These are phyloP conservation scores for Coemansia sp. DNA, from an alignment of 192 early-diverging fungal species.

Conservation along the genomic window DNA sequence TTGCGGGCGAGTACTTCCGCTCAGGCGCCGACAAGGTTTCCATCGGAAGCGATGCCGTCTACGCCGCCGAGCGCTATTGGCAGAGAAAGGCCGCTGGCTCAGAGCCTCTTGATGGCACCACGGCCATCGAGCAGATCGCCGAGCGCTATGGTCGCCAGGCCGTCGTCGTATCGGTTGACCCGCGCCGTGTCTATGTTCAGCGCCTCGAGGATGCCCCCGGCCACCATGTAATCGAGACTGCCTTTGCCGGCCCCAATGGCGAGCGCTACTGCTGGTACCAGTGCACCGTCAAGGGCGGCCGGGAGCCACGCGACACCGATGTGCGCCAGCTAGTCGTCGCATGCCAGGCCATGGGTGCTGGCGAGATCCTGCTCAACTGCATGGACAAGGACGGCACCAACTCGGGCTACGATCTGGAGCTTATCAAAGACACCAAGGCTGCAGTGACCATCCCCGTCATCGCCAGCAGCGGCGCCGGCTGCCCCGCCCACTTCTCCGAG, in stretches of 20 bases:
- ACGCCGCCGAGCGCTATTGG: constrained; percentile 85
- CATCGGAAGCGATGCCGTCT: constrained; percentile 99
- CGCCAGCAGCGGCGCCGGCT: constrained; percentile 92
- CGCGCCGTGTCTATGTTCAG: constrained; percentile 87
- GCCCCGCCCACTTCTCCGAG: constrained; percentile 80
- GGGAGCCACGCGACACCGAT: constrained; percentile 93
- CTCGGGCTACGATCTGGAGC: constrained; percentile 88
- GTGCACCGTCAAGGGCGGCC: constrained; percentile 97
- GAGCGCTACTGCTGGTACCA: constrained; percentile 98
- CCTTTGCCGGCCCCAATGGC: constrained; percentile 80
- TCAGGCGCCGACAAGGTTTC: constrained; percentile 99
- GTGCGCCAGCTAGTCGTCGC: constrained; percentile 86
- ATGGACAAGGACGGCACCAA: constrained; percentile 99
- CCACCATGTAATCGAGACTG: constrained; percentile 75
- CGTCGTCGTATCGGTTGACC: constrained; percentile 98
- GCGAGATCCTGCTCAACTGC: constrained; percentile 97
- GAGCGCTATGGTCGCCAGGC: constrained; percentile 95
- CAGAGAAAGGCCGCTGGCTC: constrained; percentile 42
- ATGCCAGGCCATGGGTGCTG: constrained; percentile 88
- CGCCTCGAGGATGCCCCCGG: constrained; percentile 57
- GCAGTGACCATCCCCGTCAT: constrained; percentile 94
- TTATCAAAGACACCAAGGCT: constrained; percentile 74
- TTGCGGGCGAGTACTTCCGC: constrained; percentile 98
- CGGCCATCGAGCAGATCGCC: constrained; percentile 94
- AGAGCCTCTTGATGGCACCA: constrained; percentile 57